phyloP scores from a whole-genome alignment of 169 alveolate species.

The Plasmodium ovale region DNA sequence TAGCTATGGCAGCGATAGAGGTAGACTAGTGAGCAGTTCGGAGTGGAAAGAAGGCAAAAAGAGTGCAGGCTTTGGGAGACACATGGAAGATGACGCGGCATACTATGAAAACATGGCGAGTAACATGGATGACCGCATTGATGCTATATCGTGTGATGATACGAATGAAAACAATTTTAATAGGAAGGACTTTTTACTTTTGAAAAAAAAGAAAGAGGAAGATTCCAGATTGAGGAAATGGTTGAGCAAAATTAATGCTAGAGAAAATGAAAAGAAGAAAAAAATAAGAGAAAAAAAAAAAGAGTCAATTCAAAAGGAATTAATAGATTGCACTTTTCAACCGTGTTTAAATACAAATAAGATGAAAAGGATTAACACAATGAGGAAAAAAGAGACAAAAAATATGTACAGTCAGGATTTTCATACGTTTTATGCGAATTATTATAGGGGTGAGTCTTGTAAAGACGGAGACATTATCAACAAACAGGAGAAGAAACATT shows the following conservation, averaged over 20 bases:
- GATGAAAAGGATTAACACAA: not conserved
- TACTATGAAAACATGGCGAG: constrained; percentile 7
- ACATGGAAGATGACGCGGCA: not conserved
- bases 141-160: not conserved
- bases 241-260: constrained; percentile 50
- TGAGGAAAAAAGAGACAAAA: constrained; percentile 5
- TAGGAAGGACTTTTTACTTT: constrained; percentile 34
- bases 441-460: not conserved
- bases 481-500: not conserved
- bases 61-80: too few relatives aligned
- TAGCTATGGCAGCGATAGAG: too few relatives aligned
- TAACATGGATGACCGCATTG: not conserved
- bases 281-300: constrained; percentile 62
- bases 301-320: constrained; percentile 23
- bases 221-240: constrained; percentile 42
- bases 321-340: constrained; percentile 62
- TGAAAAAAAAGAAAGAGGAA: constrained; percentile 45
- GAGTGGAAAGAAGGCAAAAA: too few relatives aligned
- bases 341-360: constrained; percentile 18
- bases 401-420: not conserved
- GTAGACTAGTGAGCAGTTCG: too few relatives aligned
- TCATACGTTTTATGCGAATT: not conserved
- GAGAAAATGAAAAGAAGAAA: constrained; percentile 71
- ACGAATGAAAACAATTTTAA: constrained; percentile 2
- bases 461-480: not conserved